Conservation (phyloP, 2,329 filamentous ascomycete species). For the Phaeosphaeria sp. region DNA sequence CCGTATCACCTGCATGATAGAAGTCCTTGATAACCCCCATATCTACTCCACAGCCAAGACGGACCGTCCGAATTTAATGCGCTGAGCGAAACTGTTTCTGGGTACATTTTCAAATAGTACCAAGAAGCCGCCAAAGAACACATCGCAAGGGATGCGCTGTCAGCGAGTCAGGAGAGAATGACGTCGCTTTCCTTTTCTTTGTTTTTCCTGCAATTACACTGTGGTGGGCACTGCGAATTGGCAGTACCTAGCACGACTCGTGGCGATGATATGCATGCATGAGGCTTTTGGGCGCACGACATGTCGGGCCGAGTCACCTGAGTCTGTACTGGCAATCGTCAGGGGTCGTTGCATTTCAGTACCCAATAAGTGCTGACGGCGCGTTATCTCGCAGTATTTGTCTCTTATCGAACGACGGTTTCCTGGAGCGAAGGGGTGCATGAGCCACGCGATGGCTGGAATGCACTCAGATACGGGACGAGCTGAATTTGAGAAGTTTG, state of each 20-base stretch:
- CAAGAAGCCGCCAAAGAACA: neutral
- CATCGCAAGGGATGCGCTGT: neutral
- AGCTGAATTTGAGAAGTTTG: neutral
- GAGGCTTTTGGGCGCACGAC: neutral
- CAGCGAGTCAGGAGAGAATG: slow-evolving; percentile 1
- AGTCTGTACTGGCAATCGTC: neutral
- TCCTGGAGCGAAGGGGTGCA: neutral
- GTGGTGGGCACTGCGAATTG: neutral
- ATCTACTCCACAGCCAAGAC: slow-evolving; percentile 13
- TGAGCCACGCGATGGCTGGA: neutral
- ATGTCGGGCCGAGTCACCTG: neutral
- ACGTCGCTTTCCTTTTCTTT: neutral
- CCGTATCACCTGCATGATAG: slow-evolving; percentile 21
- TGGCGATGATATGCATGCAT: neutral
- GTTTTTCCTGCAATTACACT: neutral
- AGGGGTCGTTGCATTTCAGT: neutral
- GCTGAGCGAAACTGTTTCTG: neutral
- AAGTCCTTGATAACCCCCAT: slow-evolving; percentile 20
- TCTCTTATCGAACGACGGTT: slow-evolving; percentile 13
- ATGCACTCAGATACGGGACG: neutral
- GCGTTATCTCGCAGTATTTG: slow-evolving; percentile 23
- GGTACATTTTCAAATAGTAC: neutral
- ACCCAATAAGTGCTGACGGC: slow-evolving; percentile 7
- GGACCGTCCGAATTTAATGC: slow-evolving; percentile 5
- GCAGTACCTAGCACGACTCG: neutral